Evolutionary conservation across 1,139 yeast species (phyloP), one percentile per base, ranked within the genome.

Genomic region (Zygosaccharomyces sapae): DNA sequence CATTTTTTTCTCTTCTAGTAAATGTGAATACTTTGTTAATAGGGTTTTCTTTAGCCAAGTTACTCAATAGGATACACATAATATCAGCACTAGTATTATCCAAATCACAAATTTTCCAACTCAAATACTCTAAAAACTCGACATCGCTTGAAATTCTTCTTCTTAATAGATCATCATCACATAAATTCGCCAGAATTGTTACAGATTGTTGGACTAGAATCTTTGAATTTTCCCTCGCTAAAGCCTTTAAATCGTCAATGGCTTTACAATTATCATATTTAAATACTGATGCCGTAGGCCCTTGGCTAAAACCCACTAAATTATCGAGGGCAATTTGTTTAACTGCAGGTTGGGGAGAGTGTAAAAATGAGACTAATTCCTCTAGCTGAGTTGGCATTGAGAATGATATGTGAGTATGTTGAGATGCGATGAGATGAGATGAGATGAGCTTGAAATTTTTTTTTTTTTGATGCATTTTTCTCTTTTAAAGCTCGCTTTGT

Each of bases 291-390:
- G 80, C 80, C 42, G 82, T 78, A 3, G 82, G 73, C 10, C 87
- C 86, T 47, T 81, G 80, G 6, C 96, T 86, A 65, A 76, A 87
- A 1, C 94, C 95, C 10, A 88, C 90, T 45, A 90, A 69, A 62
- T 88, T 82, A 57, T 86, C 94, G 46, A 90, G 72, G 0, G 97
- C 97, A 48, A 90, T 82, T 57, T 83, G 89, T 48, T 86, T 81
- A 27, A 89, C 88, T 6, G 87, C 86, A 3, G 87, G 83, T 60
- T 86, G 90, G 1, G 86, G 84, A 6, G 90, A 80, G 65, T 87
- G 96, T 52, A 92, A 74, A 66, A 92, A 90, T 43, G 76, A 80
- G 18, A 90, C 96, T 42, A 89, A 71, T 62, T 82, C 85, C 67
- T 79, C 84, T 48, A 80, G 65, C 63, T 80, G 81, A 4, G 79